Base-by-base conservation (phyloP, 108 stramenopile species). In the Fragilaria crotonensis region DNA sequence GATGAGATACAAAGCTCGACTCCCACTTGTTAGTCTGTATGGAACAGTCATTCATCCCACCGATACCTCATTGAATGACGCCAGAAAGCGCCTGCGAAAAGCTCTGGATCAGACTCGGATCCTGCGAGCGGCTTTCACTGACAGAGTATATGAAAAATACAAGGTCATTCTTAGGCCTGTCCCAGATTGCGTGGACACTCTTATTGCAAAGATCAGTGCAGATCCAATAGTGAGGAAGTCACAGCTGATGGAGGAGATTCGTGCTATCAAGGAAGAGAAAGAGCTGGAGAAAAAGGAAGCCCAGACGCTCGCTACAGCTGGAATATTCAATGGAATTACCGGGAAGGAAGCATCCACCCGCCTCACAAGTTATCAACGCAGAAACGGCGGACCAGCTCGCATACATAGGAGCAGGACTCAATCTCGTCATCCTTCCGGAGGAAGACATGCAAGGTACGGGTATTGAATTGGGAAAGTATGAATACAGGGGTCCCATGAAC, bases 71-170 rank as follows among this genome's bases (percentile, higher is more conserved):
- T 67, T 90, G 21, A 33, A 58, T 36, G 74, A 79, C 33, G 89
- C 86, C 14, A 69, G 89, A 25, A 30, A 66, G 17, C 73, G 89
- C 36, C 65, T 91, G 47, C 72, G 67, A 36, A 75, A 57, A 25
- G 83, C 86, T 28, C 47, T 87, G 46, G 80, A 84, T 46, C 89
- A 91, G 50, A 87, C 86, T 19, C 72, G 80, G 21, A 51, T 67
- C 32, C 62, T 91, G 4, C 70, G 89, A 33, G 64, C 64, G 31
- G 67, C 81, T 17, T 91, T 87, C 54, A 85, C 85, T 41, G 73
- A 85, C 26, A 84, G 81, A 48, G 82, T 85, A 2, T 87, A 85
- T 49, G 76, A 81, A 36, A 81, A 83, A 59, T 91, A 85, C 60
- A 57, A 73, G 17, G 76, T 85, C 22, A 69, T 82, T 25, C 52